These are phyloP conservation scores for Populus trichocarpa DNA, from an alignment of 441 rosid genomes.

Conservation along the genomic window DNA sequence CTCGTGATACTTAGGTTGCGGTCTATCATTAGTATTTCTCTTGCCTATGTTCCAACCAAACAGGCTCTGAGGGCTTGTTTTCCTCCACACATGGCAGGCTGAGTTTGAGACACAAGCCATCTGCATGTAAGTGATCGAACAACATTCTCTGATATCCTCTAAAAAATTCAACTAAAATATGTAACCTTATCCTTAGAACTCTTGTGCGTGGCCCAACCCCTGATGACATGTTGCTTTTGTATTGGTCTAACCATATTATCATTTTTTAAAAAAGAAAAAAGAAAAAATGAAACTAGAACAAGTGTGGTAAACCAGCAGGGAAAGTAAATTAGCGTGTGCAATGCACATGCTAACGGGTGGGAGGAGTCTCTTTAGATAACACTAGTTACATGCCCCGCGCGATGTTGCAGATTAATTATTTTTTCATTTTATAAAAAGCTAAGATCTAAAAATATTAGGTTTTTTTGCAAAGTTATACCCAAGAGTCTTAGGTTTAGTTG, in stretches of 20 bases:
- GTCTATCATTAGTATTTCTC: slow-evolving; percentile 30
- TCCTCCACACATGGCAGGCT: slow-evolving; percentile 22
- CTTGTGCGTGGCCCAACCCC: neutral
- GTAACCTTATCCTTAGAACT: neutral
- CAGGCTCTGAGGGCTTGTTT: slow-evolving; percentile 30
- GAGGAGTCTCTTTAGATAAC: too few relatives aligned
- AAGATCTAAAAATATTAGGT: too few relatives aligned
- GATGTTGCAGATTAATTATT: too few relatives aligned
- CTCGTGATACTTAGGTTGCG: slow-evolving; percentile 46
- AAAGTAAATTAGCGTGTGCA: too few relatives aligned
- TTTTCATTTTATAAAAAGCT: too few relatives aligned
- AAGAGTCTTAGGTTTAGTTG: too few relatives aligned
- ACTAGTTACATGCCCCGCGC: too few relatives aligned
- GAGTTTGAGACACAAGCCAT: slow-evolving; percentile 54
- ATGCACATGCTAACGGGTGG: too few relatives aligned
- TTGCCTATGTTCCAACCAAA: slow-evolving; percentile 65
- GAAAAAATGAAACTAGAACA: too few relatives aligned
- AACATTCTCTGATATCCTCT: neutral
- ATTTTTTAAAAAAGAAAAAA: too few relatives aligned
- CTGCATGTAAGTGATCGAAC: neutral
- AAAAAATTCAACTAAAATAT: neutral
- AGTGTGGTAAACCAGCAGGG: too few relatives aligned
- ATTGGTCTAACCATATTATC: neutral
- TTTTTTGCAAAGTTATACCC: too few relatives aligned
- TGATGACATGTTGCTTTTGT: neutral